Base-by-base conservation (phyloP, 2,329 filamentous ascomycete genomes). In the Penicillium sp. region DNA sequence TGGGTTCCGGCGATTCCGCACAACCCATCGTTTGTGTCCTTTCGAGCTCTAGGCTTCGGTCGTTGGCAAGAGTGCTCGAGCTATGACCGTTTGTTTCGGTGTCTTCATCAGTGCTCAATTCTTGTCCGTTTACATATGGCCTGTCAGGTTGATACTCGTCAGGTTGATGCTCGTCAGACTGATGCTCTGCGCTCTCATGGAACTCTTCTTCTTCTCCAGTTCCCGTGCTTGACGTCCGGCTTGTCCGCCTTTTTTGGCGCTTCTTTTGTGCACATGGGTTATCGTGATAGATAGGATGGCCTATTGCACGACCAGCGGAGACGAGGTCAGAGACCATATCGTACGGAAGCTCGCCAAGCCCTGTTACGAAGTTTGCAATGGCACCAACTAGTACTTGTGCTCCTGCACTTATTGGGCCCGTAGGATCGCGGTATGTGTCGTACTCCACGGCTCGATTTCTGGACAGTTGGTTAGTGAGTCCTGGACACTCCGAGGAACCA, bases 341-440 rank as follows among this genome's bases (percentile, higher is more conserved):
- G 13, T 77, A 72, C 0, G 82, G 82, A 37, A 84, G 75, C 62
- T 95, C 89, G 1, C 88, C 88, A 34, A 95, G 78, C 1, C 89
- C 88, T 80, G 95, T 87, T 61, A 88, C 81, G 49, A 96, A 84
- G 33, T 81, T 86, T 22, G 86, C 84, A 39, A 93, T 76, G n/a
- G 91, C 92, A 5, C 87, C 87, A n/a, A 95, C 75, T 0, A 96
- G 71, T 0, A 90, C 88, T 37, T 83, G 81, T 0, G 89, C 84
- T 13, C 83, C 87, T 16, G 88, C 89, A 12, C 86, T 84, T 19
- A 95, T 80, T 0, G 89, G 89, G 56, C 93, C 89, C 61, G 81
- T 83, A 0, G 89, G 89, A 37, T 90, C 86, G 28, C 86, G 82
- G 50, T 89, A 87, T 0, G 87, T 88, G 55, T 86, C 82, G 66